phyloP scores from a whole-genome alignment of 495 filamentous ascomycete species.

The Trichoderma reesei region DNA sequence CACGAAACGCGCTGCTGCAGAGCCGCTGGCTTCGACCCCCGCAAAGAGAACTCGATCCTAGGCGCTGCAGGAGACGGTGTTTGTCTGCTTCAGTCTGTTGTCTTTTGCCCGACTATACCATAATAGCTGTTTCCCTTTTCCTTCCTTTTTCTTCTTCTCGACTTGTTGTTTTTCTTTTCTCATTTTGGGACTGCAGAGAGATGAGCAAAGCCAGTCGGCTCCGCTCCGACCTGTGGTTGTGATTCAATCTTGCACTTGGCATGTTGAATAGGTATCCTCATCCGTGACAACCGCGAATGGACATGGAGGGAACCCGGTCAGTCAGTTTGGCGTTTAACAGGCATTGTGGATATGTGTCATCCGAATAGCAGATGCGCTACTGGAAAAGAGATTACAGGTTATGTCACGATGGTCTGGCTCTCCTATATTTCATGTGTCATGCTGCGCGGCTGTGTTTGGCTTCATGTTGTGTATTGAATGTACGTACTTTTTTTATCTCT shows the following conservation, averaged over 20 bases:
- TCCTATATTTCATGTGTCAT: slow-evolving; percentile 4
- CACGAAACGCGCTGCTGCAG: slow-evolving; percentile 5
- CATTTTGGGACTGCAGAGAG: neutral
- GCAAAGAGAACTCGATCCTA: slow-evolving; percentile 4
- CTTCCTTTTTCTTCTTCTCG: neutral
- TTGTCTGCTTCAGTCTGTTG: neutral
- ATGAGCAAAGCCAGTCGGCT: neutral
- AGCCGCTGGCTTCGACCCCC: neutral
- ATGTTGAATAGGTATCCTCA: neutral
- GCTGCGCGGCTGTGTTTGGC: neutral
- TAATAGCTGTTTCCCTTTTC: neutral
- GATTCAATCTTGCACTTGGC: neutral
- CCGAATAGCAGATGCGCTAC: slow-evolving; percentile 6
- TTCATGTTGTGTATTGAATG: slow-evolving; percentile 6
- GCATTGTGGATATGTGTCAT: slow-evolving; percentile 7
- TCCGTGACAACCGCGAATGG: neutral
- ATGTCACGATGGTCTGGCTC: slow-evolving; percentile 6
- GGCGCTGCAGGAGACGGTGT: neutral
- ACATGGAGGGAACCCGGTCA: neutral
- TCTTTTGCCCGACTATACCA: slow-evolving; percentile 2
- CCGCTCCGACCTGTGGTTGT: neutral
- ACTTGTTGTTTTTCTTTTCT: neutral
- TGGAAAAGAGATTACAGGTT: slow-evolving; percentile 5
- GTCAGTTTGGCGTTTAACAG: slow-evolving; percentile 7
- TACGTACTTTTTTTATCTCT: neutral